A percentile compares a stretch with the other conserved stretches of the same genome.
phyloP scores from a whole-genome alignment of 2,329 filamentous ascomycete genomes.

The Pyrenophora tritici-repentis region DNA sequence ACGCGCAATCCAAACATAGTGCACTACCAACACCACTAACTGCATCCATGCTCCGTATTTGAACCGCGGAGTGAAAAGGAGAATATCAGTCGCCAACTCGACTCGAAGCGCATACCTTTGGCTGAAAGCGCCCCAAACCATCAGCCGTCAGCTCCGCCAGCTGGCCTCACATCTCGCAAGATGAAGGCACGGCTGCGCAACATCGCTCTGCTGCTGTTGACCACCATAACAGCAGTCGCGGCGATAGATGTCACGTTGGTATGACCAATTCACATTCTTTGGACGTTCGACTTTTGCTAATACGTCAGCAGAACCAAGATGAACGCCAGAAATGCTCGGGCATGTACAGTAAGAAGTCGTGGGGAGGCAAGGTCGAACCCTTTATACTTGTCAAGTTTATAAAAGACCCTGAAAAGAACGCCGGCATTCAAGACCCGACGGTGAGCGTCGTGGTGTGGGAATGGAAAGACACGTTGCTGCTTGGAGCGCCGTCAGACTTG shows the following conservation, averaged over 20 bases:
- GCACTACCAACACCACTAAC: constrained; percentile 9
- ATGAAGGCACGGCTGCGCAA: constrained; percentile 45
- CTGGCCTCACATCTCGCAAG: constrained; percentile 39
- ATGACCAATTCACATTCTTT: background rate
- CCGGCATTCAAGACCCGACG: constrained; percentile 69
- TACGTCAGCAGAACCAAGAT: constrained; percentile 68
- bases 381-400: constrained; percentile 86
- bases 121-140: constrained; percentile 3
- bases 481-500: constrained; percentile 65
- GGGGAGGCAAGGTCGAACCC: constrained; percentile 86
- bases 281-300: background rate
- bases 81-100: background rate
- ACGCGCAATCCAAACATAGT: constrained; percentile 27
- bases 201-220: constrained; percentile 41
- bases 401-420: constrained; percentile 55
- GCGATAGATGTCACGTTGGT: constrained; percentile 45
- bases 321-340: constrained; percentile 84
- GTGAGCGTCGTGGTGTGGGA: constrained; percentile 91
- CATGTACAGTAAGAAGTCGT: constrained; percentile 90
- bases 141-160: constrained; percentile 29
- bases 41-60: constrained; percentile 6
- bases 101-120: constrained; percentile 4
- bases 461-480: constrained; percentile 81
- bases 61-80: background rate
- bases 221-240: constrained; percentile 38